Conservation (phyloP, 768 basidiomycete species). For the Russula foetens region DNA sequence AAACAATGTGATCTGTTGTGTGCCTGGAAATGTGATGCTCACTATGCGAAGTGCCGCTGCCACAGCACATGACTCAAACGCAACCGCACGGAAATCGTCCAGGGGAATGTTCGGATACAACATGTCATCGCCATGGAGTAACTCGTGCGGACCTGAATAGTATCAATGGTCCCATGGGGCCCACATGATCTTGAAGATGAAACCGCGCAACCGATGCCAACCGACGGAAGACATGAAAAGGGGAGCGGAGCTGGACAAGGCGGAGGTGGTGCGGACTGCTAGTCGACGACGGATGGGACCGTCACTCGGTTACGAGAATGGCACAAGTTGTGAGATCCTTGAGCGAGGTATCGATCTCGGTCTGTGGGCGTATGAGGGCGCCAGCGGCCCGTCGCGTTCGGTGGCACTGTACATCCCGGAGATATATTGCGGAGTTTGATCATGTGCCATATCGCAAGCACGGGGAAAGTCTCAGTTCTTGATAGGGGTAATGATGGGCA, state of each 20-base stretch:
- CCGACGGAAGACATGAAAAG: not conserved
- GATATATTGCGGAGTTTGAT: not conserved
- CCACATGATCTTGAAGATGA: not conserved
- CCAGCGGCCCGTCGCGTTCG: not conserved
- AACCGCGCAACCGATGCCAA: not conserved
- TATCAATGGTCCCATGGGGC: not conserved
- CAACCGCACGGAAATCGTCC: not conserved
- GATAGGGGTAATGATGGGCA: not conserved
- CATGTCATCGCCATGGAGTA: not conserved
- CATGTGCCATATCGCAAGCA: not conserved
- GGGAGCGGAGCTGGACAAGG: not conserved
- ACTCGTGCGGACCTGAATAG: not conserved
- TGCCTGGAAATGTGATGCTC: not conserved
- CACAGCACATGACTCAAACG: not conserved
- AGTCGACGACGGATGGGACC: not conserved
- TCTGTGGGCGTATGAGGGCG: not conserved
- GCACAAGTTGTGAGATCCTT: not conserved
- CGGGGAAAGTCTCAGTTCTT: not conserved
- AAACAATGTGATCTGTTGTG: not conserved
- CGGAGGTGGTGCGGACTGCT: not conserved
- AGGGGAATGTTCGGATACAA: not conserved
- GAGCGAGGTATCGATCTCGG: not conserved
- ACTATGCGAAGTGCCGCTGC: not conserved
- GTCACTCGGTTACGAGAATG: not conserved
- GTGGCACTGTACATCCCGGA: too few species aligned